Evolutionary conservation across 192 early-diverging fungal species (phyloP), one percentile per base, ranked within the genome.

Genomic region (Coemansia furcata): DNA sequence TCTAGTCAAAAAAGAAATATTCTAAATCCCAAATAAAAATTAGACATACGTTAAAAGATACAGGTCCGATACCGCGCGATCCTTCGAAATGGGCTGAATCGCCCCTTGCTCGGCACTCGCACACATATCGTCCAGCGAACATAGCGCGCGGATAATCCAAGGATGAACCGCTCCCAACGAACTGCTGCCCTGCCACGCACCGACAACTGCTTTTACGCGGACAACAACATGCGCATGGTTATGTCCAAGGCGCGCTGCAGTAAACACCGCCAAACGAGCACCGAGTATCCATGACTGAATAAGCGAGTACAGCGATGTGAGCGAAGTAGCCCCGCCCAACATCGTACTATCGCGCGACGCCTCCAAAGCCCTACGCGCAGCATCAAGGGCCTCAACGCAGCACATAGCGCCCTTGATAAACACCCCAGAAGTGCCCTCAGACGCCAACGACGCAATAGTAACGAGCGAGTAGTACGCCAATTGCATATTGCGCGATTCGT

Each of bases 401-500:
- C 38, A 29, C 49, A 55, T 59, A n/a, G 74, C 63, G 7, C 70
- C 63, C 8, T 26, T 11, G 0, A 57, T 63, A 57, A 74, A 26
- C 26, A 42, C 46, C 2, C 42, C 37, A 40, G 62, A 4, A 4
- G 19, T 11, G 0, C 30, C 21, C 30, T 63, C 60, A 17, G 47
- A n/a, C 10, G 23, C 49, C 5, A 50, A 39, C 11, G 59, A 40
- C 0, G 79, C 74, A 12, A 82, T 40, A 6, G 62, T 43, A 0
- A 82, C 67, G 7, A 82, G 67, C 64, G 79, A 73, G 50, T 67
- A 69, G 40, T 73, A 82, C 12, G 84, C 77, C 73, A 86, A 80
- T 75, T 88, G 84, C 30, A 81, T 68, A 60, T 92, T 88, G 40
- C 92, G 77, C 60, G 88, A 68, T 63, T 88, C 85, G 71, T 94